Conservation (phyloP, 2,329 filamentous ascomycete species). For the Hirsutella minnesotensis region DNA sequence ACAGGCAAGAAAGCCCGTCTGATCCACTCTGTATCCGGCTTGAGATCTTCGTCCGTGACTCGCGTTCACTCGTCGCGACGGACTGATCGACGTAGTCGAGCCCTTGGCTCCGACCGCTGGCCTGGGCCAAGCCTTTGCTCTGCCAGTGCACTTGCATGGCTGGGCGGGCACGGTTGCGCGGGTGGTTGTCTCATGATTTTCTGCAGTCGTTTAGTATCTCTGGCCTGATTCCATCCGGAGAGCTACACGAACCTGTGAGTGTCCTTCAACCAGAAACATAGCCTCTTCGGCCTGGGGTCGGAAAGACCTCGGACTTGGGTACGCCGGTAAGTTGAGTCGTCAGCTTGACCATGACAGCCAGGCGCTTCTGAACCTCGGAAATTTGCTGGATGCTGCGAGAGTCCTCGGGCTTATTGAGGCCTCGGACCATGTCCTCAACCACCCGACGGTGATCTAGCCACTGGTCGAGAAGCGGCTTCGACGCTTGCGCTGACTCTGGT, state of each 20-base stretch:
- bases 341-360: conserved; percentile 41
- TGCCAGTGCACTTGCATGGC: conserved; percentile 3
- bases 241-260: background rate
- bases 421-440: conserved; percentile 46
- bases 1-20: no score
- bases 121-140: background rate
- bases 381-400: conserved; percentile 42
- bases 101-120: background rate
- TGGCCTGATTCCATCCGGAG: background rate
- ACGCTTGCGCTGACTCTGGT: conserved; percentile 19
- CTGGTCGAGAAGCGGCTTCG: conserved; percentile 35
- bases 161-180: background rate
- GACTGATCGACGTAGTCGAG: background rate
- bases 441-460: conserved; percentile 53
- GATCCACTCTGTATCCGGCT: no score
- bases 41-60: no score
- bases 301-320: conserved; percentile 11
- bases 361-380: conserved; percentile 34
- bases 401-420: conserved; percentile 37
- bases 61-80: background rate
- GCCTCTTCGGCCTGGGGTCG: conserved; percentile 9
- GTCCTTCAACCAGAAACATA: conserved; percentile 13
- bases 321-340: conserved; percentile 16
- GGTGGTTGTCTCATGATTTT: background rate
- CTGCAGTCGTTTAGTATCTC: background rate